phyloP scores from a whole-genome alignment of 2,329 filamentous ascomycete species.

The Colletotrichum higginsianum region DNA sequence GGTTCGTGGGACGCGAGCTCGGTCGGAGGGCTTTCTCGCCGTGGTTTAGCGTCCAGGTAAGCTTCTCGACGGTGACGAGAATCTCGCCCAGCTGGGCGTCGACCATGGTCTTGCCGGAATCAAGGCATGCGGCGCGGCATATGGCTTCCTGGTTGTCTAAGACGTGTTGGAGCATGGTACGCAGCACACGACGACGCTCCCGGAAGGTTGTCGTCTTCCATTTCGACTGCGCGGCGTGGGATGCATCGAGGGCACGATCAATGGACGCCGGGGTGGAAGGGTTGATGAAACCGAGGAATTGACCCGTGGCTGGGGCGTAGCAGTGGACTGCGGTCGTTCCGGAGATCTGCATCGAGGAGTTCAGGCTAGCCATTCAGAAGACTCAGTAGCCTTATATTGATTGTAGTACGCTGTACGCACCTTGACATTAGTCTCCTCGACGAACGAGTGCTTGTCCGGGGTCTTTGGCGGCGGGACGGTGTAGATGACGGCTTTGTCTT shows the following conservation, averaged over 20 bases:
- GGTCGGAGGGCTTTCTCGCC: slow-evolving; percentile 85
- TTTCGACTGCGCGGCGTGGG: slow-evolving; percentile 79
- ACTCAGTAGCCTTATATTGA: background rate
- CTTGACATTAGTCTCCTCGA: slow-evolving; percentile 75
- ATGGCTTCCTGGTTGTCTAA: slow-evolving; percentile 92
- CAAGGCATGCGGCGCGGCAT: slow-evolving; percentile 86
- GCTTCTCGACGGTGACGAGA: slow-evolving; percentile 91
- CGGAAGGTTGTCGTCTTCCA: slow-evolving; percentile 86
- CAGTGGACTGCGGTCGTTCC: slow-evolving; percentile 82
- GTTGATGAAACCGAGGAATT: slow-evolving; percentile 83
- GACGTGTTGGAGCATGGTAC: slow-evolving; percentile 84
- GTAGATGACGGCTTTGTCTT: slow-evolving; percentile 68
- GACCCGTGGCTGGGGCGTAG: slow-evolving; percentile 91
- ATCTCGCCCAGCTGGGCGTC: slow-evolving; percentile 96
- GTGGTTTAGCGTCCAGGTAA: slow-evolving; percentile 93
- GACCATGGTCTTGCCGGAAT: slow-evolving; percentile 96
- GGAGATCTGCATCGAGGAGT: slow-evolving; percentile 59
- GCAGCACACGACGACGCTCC: slow-evolving; percentile 83
- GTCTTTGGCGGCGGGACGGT: slow-evolving; percentile 73
- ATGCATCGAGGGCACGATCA: slow-evolving; percentile 82
- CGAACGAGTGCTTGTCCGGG: slow-evolving; percentile 69
- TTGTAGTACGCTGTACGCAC: slow-evolving; percentile 49
- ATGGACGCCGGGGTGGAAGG: slow-evolving; percentile 84
- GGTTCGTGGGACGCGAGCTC: slow-evolving; percentile 84
- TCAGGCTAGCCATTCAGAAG: background rate